Evolutionary conservation across 1,284 basidiomycete genomes (phyloP).

Genomic region (Pulveroboletus sp.): DNA sequence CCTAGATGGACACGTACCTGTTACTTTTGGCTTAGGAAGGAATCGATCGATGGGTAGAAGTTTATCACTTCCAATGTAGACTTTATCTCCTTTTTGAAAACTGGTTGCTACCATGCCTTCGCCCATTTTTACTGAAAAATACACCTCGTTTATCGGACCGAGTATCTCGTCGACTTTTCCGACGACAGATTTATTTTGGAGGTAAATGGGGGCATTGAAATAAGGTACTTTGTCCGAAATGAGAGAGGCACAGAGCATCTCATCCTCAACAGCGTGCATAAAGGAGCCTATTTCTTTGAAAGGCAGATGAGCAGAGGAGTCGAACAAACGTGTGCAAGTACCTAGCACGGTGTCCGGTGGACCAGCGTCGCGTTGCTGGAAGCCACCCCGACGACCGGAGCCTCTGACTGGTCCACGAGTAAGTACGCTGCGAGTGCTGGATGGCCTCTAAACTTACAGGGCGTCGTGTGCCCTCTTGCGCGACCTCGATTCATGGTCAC

Average conservation of each 20-base stretch:
- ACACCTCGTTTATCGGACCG: conserved; percentile 98
- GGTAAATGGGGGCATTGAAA: conserved; percentile 99
- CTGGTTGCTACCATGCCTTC: conserved; percentile 93
- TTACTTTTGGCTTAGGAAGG: conserved; percentile 91
- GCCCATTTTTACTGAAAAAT: conserved; percentile 97
- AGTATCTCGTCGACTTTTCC: conserved; percentile 97
- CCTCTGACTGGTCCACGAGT: conserved; percentile 39
- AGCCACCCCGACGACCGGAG: conserved; percentile 57
- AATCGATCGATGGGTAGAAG: conserved; percentile 95
- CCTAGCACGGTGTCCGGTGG: conserved; percentile 86
- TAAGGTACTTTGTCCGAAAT: conserved; percentile 92
- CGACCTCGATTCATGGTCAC: conserved; percentile 47
- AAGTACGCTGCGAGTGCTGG: conserved; percentile 2
- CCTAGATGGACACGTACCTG: conserved; percentile 42
- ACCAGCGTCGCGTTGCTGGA: conserved; percentile 69
- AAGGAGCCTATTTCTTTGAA: conserved; percentile 81
- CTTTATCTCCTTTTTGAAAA: conserved; percentile 97
- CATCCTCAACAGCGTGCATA: conserved; percentile 93
- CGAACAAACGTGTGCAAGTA: conserved; percentile 27
- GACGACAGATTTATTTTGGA: conserved; percentile 95
- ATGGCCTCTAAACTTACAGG: conserved; percentile 31
- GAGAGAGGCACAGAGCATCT: conserved; percentile 93
- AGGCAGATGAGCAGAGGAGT: conserved; percentile 1
- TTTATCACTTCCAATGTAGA: conserved; percentile 96
- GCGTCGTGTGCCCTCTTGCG: conserved; percentile 34